Conservation (phyloP, 257 asterid species). For the Eustoma russellianum region DNA sequence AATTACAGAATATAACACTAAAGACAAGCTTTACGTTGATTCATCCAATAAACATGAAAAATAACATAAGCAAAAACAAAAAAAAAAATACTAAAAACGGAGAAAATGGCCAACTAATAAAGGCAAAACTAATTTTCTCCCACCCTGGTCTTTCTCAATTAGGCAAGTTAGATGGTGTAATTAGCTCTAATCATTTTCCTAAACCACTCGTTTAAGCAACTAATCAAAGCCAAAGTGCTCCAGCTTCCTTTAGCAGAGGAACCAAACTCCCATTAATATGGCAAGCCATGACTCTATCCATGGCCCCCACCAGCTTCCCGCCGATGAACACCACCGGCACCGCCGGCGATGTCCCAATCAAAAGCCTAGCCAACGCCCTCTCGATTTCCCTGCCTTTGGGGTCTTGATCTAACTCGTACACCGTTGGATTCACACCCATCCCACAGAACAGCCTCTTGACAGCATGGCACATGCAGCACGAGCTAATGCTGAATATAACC, state of each 20-base stretch:
- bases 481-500: constrained; percentile 34
- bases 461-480: constrained; percentile 47
- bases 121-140: too few species aligned
- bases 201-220: too few species aligned
- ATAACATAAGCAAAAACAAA: too few species aligned
- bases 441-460: constrained; percentile 36
- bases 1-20: too few species aligned
- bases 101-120: not conserved
- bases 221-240: constrained; percentile 43
- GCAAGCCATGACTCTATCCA: constrained; percentile 43
- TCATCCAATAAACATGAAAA: too few species aligned
- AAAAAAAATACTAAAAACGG: not conserved
- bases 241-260: constrained; percentile 35
- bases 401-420: constrained; percentile 33
- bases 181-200: too few species aligned
- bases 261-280: constrained; percentile 37
- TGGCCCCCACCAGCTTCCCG: constrained; percentile 32
- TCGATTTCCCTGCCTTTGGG: constrained; percentile 32
- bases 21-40: too few species aligned
- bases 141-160: too few species aligned
- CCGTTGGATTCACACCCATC: constrained; percentile 31
- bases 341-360: constrained; percentile 19
- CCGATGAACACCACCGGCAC: constrained; percentile 41
- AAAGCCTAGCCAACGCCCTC: constrained; percentile 24
- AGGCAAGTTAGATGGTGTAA: too few species aligned